Conservation (phyloP, 164 flowering plant genomes). For the Stephania japonica region DNA sequence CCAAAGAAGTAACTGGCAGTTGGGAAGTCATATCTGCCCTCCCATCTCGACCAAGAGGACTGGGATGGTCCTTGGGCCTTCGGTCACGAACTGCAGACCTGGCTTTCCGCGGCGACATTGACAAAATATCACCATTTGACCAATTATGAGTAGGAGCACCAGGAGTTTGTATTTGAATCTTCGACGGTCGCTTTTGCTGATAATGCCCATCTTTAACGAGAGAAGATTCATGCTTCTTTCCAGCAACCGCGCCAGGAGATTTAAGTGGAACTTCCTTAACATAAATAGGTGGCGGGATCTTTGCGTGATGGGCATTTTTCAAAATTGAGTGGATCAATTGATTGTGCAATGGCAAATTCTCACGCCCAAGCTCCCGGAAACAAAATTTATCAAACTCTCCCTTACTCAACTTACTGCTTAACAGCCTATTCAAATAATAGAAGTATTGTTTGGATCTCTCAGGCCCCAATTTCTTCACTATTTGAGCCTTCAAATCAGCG, state of each 20-base stretch:
- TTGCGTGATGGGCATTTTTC: conserved; percentile 70
- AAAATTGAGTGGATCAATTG: conserved; percentile 66
- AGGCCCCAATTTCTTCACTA: conserved; percentile 78
- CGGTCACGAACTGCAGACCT: conserved; percentile 65
- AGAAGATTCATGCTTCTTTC: conserved; percentile 22
- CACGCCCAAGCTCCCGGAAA: conserved; percentile 57
- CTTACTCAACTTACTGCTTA: conserved; percentile 75
- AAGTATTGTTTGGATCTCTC: conserved; percentile 72
- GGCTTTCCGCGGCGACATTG: conserved; percentile 55
- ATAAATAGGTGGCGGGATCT: conserved; percentile 48
- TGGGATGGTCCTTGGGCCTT: conserved; percentile 55
- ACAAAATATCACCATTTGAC: conserved; percentile 70
- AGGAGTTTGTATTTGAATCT: conserved; percentile 15
- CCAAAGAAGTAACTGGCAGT: conserved; percentile 19
- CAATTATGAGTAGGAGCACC: conserved; percentile 33
- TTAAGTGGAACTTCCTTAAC: conserved; percentile 34
- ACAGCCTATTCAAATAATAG: conserved; percentile 49
- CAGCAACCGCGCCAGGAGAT: conserved; percentile 13
- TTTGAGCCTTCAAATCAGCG: conserved; percentile 63
- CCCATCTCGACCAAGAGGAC: conserved; percentile 72
- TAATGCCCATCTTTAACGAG: conserved; percentile 36
- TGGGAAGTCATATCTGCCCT: conserved; percentile 43
- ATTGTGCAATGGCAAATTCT: conserved; percentile 73
- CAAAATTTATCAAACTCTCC: conserved; percentile 73
- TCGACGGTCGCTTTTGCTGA: conserved; percentile 32